A percentile compares a stretch with the other conserved stretches of the same genome.
phyloP scores from a whole-genome alignment of 2,329 filamentous ascomycete species.

The Bretziella fagacearum region DNA sequence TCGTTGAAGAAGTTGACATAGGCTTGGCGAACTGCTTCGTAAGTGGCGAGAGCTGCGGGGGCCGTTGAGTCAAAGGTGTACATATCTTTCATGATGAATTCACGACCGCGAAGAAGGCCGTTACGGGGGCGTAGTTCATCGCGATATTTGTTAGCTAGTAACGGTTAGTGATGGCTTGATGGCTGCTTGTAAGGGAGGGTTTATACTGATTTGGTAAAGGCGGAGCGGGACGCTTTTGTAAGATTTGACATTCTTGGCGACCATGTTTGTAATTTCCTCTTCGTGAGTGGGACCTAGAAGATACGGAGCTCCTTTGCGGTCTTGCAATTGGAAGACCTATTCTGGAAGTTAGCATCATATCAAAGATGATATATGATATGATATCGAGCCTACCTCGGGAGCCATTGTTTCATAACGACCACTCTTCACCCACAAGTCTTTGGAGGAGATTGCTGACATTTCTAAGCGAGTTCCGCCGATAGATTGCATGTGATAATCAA shows the following conservation, averaged over 20 bases:
- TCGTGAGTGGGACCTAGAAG: constrained; percentile 88
- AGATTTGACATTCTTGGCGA: constrained; percentile 55
- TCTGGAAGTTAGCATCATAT: not conserved
- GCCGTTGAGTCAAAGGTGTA: constrained; percentile 75
- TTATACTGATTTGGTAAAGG: constrained; percentile 72
- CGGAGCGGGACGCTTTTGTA: constrained; percentile 75
- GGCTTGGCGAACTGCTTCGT: constrained; percentile 52
- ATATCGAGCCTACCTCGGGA: constrained; percentile 42
- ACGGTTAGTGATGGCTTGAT: not conserved
- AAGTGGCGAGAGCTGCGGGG: constrained; percentile 60
- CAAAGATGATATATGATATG: not conserved
- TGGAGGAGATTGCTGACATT: constrained; percentile 70
- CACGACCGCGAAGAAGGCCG: constrained; percentile 69
- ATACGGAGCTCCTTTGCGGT: constrained; percentile 58
- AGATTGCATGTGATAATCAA: constrained; percentile 76
- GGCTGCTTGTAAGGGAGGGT: too few relatives aligned
- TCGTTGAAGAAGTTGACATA: constrained; percentile 69
- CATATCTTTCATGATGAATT: constrained; percentile 96
- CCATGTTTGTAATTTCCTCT: constrained; percentile 80
- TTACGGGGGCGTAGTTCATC: constrained; percentile 82
- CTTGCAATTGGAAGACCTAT: constrained; percentile 62
- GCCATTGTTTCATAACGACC: constrained; percentile 58
- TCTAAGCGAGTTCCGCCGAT: constrained; percentile 71
- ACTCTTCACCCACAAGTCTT: constrained; percentile 66
- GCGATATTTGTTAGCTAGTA: constrained; percentile 69